Percentiles rank a stretch among this genome's conserved stretches.
Evolutionary conservation across 179 eudicot species (phyloP).

Genomic region (Patellifolia procumbens): DNA sequence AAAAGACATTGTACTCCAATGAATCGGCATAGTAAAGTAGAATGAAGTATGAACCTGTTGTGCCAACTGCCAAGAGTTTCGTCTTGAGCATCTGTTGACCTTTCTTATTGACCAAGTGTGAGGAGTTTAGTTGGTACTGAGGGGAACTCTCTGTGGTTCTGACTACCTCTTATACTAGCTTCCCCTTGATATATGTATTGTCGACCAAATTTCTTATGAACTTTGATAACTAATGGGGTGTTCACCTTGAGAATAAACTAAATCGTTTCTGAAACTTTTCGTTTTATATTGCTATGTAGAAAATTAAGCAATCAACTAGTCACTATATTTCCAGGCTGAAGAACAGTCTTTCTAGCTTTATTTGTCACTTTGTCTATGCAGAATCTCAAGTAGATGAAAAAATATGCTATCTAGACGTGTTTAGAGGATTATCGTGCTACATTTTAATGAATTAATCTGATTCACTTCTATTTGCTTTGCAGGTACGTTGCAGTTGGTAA

Average conservation of each 20-base stretch:
- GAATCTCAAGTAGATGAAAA: neutral
- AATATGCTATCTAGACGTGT: neutral
- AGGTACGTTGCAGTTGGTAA: conserved; percentile 94
- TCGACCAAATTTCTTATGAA: neutral
- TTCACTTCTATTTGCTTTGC: conserved; percentile 2
- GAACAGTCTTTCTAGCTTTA: neutral
- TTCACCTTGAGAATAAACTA: neutral
- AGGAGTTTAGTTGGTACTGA: neutral
- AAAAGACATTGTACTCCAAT: neutral
- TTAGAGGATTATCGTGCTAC: neutral
- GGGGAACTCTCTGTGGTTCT: neutral
- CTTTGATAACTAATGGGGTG: neutral
- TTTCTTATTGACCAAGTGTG: neutral
- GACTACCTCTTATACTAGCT: neutral
- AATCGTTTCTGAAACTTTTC: neutral
- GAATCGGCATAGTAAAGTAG: neutral
- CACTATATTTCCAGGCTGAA: neutral
- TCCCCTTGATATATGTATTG: neutral
- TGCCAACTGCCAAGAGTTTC: neutral
- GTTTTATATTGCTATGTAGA: neutral
- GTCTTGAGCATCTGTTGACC: neutral
- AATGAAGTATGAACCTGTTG: neutral
- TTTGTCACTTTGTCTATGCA: neutral
- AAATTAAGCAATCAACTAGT: neutral
- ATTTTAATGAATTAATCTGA: conserved; percentile 2